These are phyloP conservation scores for Capsicum pubescens DNA, from an alignment of 257 asterid genomes.

Conservation along the genomic window DNA sequence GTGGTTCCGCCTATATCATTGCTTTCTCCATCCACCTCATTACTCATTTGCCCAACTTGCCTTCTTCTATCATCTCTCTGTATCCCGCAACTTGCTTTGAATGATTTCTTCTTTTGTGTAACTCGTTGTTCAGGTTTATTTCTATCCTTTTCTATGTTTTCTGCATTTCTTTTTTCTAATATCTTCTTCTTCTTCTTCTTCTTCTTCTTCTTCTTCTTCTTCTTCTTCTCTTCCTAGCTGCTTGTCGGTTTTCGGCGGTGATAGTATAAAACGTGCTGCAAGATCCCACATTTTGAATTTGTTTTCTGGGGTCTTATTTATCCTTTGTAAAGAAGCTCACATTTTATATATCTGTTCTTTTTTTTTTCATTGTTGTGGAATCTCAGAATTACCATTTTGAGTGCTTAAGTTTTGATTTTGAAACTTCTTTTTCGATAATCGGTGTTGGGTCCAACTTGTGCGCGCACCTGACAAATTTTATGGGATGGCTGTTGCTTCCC, in stretches of 20 bases:
- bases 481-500: no score
- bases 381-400: constrained; percentile 9
- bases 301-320: background rate
- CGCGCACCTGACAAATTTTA: no score
- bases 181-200: background rate
- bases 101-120: constrained; percentile 6
- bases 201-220: background rate
- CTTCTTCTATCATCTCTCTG: constrained; percentile 50
- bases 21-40: constrained; percentile 35
- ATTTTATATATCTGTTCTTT: background rate
- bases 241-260: constrained; percentile 5
- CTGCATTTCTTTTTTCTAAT: constrained; percentile 1
- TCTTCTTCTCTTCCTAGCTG: constrained; percentile 11
- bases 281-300: constrained; percentile 10
- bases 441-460: no score
- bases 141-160: background rate
- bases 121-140: constrained; percentile 34
- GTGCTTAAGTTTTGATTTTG: constrained; percentile 19
- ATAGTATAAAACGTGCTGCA: background rate
- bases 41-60: background rate
- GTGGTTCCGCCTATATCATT: constrained; percentile 32
- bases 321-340: background rate
- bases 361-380: background rate
- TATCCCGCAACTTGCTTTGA: constrained; percentile 22
- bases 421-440: background rate